Base-by-base conservation (phyloP, 164 flowering plant genomes). In the Cinnamomum micranthum region DNA sequence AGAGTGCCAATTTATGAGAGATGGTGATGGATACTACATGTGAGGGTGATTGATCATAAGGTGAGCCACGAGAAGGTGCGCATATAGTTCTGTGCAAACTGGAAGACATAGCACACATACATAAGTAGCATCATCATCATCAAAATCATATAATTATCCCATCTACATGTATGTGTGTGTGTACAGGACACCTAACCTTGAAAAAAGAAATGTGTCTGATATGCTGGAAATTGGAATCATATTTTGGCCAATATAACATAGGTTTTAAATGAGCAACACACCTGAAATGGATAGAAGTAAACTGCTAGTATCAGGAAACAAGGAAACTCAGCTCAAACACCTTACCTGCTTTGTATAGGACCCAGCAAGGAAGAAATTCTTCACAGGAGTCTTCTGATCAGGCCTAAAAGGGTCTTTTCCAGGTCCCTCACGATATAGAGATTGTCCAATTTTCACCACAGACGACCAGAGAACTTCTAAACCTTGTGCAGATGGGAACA, bases 391-490 rank as follows among this genome's bases (percentile, higher is more conserved):
- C 88, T 84, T 92, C 79, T 93, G 99, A 84, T 93, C 92, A 27
- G 98, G 99, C 79, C 99, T 86, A 71, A 93, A 95, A 68, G 96
- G 97, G 81, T 93, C 98, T 77, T 88, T 90, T 47, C 99, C 98
- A 72, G 99, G 99, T 52, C 77, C 98, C 73, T 95, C 99, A 2
- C 98, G 98, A 65, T 93, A 95, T 68, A 95, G 79, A 19, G 99
- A 95, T 77, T 95, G 97, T 28, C 87, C 97, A 59, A 95, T 88
- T 86, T 95, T 95, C 75, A 95, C 98, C 71, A 95, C 97, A 35
- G 98, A 92, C 72, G 99, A 90, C 98, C 98, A 95, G 25, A 84
- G 86, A 60, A 95, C 84, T 81, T 93, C 92, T 81, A 95, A 82
- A 64, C 96, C 97, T 84, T 87, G 94, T 58, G 98, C 74, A 70